These are phyloP conservation scores for Boechera retrofracta DNA, from an alignment of 345 rosid species.

Conservation along the genomic window DNA sequence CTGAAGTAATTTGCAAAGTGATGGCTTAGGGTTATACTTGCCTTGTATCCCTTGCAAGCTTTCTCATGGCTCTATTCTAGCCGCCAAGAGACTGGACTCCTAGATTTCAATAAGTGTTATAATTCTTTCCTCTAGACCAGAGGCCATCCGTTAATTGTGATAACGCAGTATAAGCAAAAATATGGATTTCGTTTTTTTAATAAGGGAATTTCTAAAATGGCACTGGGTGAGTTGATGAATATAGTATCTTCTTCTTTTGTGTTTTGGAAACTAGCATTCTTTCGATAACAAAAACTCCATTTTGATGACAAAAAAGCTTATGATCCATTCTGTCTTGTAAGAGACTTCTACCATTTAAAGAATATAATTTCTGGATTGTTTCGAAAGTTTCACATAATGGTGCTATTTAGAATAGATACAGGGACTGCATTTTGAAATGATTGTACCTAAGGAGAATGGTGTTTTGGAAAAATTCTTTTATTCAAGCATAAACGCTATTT, in stretches of 20 bases:
- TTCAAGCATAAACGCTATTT: conserved; percentile 18
- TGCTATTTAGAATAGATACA: conserved; percentile 28
- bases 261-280: conserved; percentile 23
- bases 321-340: conserved; percentile 9
- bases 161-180: conserved; percentile 13
- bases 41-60: conserved; percentile 23
- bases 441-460: conserved; percentile 18
- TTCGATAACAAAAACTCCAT: conserved; percentile 4
- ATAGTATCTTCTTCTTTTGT: conserved; percentile 10
- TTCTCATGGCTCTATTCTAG: conserved; percentile 31
- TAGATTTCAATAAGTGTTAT: conserved; percentile 28
- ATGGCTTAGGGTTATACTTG: conserved; percentile 27
- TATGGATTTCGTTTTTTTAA: background rate
- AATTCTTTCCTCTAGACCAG: conserved; percentile 16
- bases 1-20: conserved; percentile 20
- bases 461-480: background rate
- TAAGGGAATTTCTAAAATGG: conserved; percentile 15
- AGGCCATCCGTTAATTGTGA: conserved; percentile 18
- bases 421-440: conserved; percentile 19
- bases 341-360: conserved; percentile 6
- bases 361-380: conserved; percentile 11
- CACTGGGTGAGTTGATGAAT: conserved; percentile 9
- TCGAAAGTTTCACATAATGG: conserved; percentile 4
- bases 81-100: conserved; percentile 6
- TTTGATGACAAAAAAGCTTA: conserved; percentile 19